phyloP scores from a whole-genome alignment of 2,329 filamentous ascomycete species.

The Cladophialophora yegresii region DNA sequence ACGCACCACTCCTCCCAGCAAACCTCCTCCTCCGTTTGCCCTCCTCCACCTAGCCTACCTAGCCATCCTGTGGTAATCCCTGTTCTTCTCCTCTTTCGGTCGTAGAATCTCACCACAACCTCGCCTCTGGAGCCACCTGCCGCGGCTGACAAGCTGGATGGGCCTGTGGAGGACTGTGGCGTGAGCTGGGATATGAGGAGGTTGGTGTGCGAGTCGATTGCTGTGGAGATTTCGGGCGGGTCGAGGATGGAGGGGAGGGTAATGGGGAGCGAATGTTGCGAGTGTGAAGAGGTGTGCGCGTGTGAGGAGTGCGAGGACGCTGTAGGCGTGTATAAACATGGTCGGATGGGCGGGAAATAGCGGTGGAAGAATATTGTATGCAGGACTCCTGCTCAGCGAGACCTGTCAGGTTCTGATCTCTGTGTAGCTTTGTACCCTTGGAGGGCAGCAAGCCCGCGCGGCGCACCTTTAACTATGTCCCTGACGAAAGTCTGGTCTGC shows the following conservation, averaged over 20 bases:
- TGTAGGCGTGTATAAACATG: constrained; percentile 63
- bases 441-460: constrained; percentile 7
- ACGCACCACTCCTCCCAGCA: constrained; percentile 97
- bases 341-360: constrained; percentile 85
- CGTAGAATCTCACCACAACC: constrained; percentile 88
- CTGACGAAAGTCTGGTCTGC: constrained; percentile 86
- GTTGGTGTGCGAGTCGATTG: constrained; percentile 85
- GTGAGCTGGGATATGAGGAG: constrained; percentile 75
- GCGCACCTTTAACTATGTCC: constrained; percentile 85
- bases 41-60: constrained; percentile 35
- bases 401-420: background rate
- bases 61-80: constrained; percentile 65
- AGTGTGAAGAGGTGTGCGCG: constrained; percentile 27
- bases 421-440: background rate
- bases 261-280: constrained; percentile 58
- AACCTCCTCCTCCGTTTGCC: constrained; percentile 81
- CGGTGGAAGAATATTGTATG: constrained; percentile 99
- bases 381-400: constrained; percentile 68
- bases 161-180: constrained; percentile 54
- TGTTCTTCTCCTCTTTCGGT: constrained; percentile 81
- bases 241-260: constrained; percentile 88
- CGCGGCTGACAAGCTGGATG: constrained; percentile 41
- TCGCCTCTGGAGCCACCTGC: constrained; percentile 69
- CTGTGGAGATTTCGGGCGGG: constrained; percentile 77
- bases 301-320: constrained; percentile 26